Percentiles rank a stretch among this genome's conserved stretches.
Conservation (phyloP, 2,329 filamentous ascomycete genomes). For the Xylaria hypoxylon region DNA sequence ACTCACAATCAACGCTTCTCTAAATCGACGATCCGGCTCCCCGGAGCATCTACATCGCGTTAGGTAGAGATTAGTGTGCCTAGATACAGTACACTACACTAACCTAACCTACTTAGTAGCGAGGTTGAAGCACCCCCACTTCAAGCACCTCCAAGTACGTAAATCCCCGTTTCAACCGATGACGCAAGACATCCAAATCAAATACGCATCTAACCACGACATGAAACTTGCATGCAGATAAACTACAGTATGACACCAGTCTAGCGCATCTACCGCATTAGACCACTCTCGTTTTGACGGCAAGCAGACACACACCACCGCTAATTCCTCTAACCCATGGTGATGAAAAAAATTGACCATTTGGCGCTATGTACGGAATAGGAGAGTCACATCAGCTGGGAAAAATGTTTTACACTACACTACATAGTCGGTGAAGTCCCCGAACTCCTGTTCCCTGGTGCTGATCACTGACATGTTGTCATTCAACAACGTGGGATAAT, state of each 20-base stretch:
- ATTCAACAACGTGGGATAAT: slow-evolving; percentile 27
- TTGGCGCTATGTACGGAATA: slow-evolving; percentile 1
- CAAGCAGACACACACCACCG: slow-evolving; percentile 3
- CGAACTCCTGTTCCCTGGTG: slow-evolving; percentile 9
- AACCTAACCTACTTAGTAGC: background rate
- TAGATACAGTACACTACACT: too few relatives aligned
- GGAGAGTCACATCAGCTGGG: slow-evolving; percentile 1
- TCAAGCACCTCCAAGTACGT: background rate
- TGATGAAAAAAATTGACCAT: background rate
- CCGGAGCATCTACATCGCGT: background rate
- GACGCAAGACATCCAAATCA: slow-evolving; percentile 1
- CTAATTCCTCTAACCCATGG: background rate
- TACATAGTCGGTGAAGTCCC: background rate
- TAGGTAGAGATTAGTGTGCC: slow-evolving; percentile 1
- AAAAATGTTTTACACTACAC: too few relatives aligned
- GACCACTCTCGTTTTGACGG: background rate
- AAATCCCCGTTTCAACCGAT: slow-evolving; percentile 6
- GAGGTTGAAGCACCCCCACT: background rate
- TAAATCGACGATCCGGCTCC: slow-evolving; percentile 11
- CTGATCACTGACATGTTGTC: slow-evolving; percentile 14
- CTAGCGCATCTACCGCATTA: background rate
- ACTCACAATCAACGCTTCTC: too few relatives aligned
- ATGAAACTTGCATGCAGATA: slow-evolving; percentile 17
- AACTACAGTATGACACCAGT: too few relatives aligned
- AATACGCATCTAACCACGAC: background rate